Evolutionary conservation across 176 grass and related monocot species (phyloP), one percentile per base, ranked within the genome.

Genomic region (maize (Zea mays)): DNA sequence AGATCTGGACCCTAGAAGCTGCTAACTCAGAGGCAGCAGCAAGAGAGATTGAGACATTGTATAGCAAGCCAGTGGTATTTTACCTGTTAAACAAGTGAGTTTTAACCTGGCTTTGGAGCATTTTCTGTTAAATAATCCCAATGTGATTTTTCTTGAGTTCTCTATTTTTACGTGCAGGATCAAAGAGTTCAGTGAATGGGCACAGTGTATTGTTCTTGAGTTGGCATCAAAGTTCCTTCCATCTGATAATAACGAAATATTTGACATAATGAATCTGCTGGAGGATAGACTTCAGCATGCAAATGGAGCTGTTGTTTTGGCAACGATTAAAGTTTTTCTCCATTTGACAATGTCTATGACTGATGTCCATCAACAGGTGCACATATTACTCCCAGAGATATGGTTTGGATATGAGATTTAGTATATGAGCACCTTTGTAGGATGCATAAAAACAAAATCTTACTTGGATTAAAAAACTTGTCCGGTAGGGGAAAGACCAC

Each of bases 281-380:
- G 96, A 99, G 86, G 96, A 99, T 82, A 90, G 96, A 77, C 96
- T 99, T 88, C 96, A 95, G 57, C 96, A 99, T 90, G 96, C 96
- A 78, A 99, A 99, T 90, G 96, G 96, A 84, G 96, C 96, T 88
- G 96, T 99, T 87, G 96, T 99, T 85, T 86, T 99, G 75, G 92
- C 92, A 58, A 99, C 96, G 55, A 99, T 99, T 68, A 99, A 99
- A 81, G 88, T 99, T 73, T 99, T 99, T 86, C 86, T 95, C 69
- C 96, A 99, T 82, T 74, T 99, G 76, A 99, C 96, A 48, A 99
- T 99, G 96, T 99, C 96, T 50, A 99, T 99, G 96, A 99, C 88
- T 79, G 96, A 96, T 90, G 96, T 99, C 73, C 96, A 99, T 79
- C 96, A 99, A 84, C 96, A 99, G 96, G 96, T 97, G 63, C 16